Evolutionary conservation across 2,329 filamentous ascomycete genomes (phyloP), one percentile per base, ranked within the genome.

Genomic region (Hypoxylon sp.): DNA sequence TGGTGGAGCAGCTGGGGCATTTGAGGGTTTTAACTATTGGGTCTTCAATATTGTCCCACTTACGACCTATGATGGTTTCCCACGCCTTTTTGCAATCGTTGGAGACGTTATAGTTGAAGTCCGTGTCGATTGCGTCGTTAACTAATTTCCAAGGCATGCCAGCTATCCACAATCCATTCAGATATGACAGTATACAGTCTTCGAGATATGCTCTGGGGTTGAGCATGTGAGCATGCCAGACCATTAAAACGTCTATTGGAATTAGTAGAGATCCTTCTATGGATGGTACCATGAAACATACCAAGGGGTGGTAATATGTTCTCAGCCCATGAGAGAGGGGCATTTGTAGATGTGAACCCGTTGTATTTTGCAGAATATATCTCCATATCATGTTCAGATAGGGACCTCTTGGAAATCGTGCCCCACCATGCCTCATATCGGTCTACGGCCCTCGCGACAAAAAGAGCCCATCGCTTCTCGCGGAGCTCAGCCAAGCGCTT

Each of bases 161-260:
- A 0, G 84, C 83, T 1, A 82, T 80, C 90, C 91, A 94, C 2
- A 87, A 77, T 29, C 86, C 81, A 62, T 83, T 82, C 2, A 84
- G 72, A 0, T 87, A 88, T 29, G 83, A 79, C 6, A 91, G 85
- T 61, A 94, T 81, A 74, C 89, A 90, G 76, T 95, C 92, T 74
- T 94, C 91, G 3, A 94, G 85, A 75, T 90, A 94, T n/a, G 82
- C 83, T 44, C 90, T 84, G 0, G 92, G 92, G 72, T 94, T 94
- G 2, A 95, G 86, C 87, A 93, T 91, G 74, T 93, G 92, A 0
- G 91, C 83, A 78, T 95, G 92, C 90, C 91, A 92, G 0, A 94
- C 89, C 90, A 94, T 92, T 19, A 94, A 79, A 0, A 94, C 87
- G 79, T 94, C 92, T 84, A 78, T 19, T 29, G 2, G 11, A 14